Percentiles rank a stretch among this genome's conserved stretches.
Conservation (phyloP, 1,139 yeast genomes). For the Spathaspora jeffriesii region DNA sequence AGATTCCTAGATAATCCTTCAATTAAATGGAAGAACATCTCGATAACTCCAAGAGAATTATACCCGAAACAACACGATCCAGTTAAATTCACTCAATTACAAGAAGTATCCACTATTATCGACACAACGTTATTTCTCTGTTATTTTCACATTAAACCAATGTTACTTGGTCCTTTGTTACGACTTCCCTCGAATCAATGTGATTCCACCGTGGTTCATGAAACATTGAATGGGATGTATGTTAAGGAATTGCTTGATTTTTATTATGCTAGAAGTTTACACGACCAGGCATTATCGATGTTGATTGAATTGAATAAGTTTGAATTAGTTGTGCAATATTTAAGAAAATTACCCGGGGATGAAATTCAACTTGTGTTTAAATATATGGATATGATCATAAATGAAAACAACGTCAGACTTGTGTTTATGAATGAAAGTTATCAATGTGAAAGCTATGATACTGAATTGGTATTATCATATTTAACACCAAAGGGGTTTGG, state of each 20-base stretch:
- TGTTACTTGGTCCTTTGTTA: constrained; percentile 80
- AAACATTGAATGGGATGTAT: constrained; percentile 13
- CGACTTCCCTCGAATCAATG: constrained; percentile 74
- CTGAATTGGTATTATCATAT: constrained; percentile 52
- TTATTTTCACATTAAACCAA: constrained; percentile 66
- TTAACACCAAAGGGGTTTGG: constrained; percentile 36
- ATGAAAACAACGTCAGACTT: constrained; percentile 41
- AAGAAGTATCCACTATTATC: constrained; percentile 48
- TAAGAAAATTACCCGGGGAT: constrained; percentile 58
- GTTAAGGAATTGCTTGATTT: constrained; percentile 79
- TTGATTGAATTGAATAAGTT: constrained; percentile 44
- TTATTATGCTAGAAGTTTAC: constrained; percentile 63
- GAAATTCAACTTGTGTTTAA: constrained; percentile 58
- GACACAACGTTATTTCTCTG: constrained; percentile 83
- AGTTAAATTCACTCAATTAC: constrained; percentile 11
- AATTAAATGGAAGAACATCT: constrained; percentile 47
- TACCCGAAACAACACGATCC: constrained; percentile 21
- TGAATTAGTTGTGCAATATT: constrained; percentile 58
- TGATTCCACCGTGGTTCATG: constrained; percentile 62
- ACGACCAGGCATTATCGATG: constrained; percentile 67
- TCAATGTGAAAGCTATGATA: constrained; percentile 62
- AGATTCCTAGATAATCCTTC: constrained; percentile 35
- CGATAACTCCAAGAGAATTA: constrained; percentile 41
- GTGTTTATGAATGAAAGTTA: constrained; percentile 71
- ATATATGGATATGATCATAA: constrained; percentile 59